phyloP scores from a whole-genome alignment of 2,329 filamentous ascomycete genomes.

The Sporothrix globosa region DNA sequence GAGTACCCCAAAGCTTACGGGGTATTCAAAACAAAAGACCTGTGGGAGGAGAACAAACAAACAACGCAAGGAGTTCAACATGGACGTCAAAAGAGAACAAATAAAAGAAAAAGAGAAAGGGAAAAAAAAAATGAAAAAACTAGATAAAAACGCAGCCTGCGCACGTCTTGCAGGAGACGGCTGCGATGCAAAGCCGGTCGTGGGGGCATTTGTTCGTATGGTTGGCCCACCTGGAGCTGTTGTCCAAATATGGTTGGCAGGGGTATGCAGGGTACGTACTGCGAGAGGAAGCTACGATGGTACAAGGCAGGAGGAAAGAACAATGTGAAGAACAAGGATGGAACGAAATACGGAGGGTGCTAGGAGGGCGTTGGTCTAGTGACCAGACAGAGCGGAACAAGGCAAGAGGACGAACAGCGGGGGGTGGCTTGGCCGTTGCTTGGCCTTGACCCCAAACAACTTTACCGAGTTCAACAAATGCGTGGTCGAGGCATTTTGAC shows the following conservation, averaged over 20 bases:
- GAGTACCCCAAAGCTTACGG: not conserved
- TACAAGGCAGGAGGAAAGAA: not conserved
- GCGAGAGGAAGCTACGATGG: not conserved
- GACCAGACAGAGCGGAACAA: not conserved
- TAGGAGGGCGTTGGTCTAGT: conserved; percentile 18
- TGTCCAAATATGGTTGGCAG: conserved; percentile 8
- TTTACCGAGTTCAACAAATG: not conserved
- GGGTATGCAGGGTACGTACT: not conserved
- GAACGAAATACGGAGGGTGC: not conserved
- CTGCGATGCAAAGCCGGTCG: conserved; percentile 25
- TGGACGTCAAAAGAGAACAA: not conserved
- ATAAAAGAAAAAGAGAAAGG: not conserved
- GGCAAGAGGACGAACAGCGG: not conserved
- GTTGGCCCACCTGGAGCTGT: conserved; percentile 18
- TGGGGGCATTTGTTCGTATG: conserved; percentile 25
- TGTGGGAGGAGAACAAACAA: too few relatives aligned
- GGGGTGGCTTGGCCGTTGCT: conserved; percentile 8
- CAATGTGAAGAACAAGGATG: not conserved
- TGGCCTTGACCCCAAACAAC: not conserved
- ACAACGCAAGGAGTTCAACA: not conserved
- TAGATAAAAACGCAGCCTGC: not conserved
- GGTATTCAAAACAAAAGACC: not conserved
- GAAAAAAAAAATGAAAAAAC: not conserved
- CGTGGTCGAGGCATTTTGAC: not conserved
- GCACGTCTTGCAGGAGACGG: not conserved